Evolutionary conservation across 73 alveolate species (phyloP), one percentile per base, ranked within the genome.

Genomic region (Paramecium caudatum): DNA sequence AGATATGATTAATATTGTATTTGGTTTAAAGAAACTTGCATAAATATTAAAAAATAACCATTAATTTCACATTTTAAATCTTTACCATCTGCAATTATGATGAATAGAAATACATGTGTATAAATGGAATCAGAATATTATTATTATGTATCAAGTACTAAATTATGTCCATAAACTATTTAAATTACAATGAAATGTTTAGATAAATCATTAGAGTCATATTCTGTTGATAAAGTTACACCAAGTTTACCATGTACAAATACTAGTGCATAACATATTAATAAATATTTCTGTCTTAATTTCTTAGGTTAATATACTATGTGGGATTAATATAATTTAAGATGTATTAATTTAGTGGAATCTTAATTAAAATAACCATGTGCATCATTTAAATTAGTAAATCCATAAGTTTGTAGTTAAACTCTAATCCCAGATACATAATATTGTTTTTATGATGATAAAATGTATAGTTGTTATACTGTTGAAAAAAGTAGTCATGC

Each of bases 401-500:
- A 65, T 65, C 83, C 83, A 25, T 3, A 43, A n/a, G 47, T 36
- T 2, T 65, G 83, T 65, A 65, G 83, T 33, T n/a, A 33, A 65
- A 6, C 83, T 0, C 13, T 65, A 0, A 16, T 25, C 17, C 34
- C 23, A 2, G 47, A 30, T 2, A 13, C 27, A 16, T 15, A 65
- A 13, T 65, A 74, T 23, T 74, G 88, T 45, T 45, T 74, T 6
- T 43, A 74, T 74, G 88, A 74, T 43, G 88, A 36, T 41, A 45
- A 19, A 6, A 74, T 21, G 2, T 21, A 39, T 2, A 41, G 32
- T 41, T 74, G 88, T 16, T 74, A 74, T 41, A 16, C 65, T 0
- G 39, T 16, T 1, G 3, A 1, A 33, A 65, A 65, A n/a, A 49
- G 19, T 15, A 30, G 50, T 12, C 30, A 30, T 15, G 15, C 36